A percentile compares a stretch with the other conserved stretches of the same genome.
Conservation (phyloP, 768 basidiomycete genomes). For the Megacollybia marginata region DNA sequence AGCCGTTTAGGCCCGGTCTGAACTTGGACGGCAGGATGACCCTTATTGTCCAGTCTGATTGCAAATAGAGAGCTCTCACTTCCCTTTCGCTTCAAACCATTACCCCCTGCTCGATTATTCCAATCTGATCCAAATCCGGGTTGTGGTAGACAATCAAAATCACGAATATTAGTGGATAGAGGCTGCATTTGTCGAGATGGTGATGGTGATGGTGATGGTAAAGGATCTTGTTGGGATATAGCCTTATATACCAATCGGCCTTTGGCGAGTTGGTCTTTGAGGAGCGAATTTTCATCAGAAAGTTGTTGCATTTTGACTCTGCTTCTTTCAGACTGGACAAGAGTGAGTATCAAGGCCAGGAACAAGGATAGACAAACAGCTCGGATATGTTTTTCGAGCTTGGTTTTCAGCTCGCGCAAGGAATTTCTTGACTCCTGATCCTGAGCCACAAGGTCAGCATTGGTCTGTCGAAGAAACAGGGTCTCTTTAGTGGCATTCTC, state of each 20-base stretch:
- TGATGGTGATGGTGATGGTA: not conserved
- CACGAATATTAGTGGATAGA: not conserved
- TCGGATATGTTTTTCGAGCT: conserved; percentile 21
- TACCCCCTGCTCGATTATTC: conserved; percentile 9
- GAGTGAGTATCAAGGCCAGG: not conserved
- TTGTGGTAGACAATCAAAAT: conserved; percentile 31
- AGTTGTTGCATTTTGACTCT: conserved; percentile 14
- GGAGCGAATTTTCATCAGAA: conserved; percentile 3
- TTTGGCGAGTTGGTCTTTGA: not conserved
- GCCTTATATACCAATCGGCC: not conserved
- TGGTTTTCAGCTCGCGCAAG: conserved; percentile 20
- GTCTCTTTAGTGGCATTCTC: conserved; percentile 20
- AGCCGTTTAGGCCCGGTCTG: conserved; percentile 26
- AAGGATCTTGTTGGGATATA: conserved; percentile 2
- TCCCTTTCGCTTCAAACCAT: conserved; percentile 5
- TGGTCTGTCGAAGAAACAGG: conserved; percentile 9
- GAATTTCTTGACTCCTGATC: conserved; percentile 20
- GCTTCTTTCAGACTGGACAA: conserved; percentile 15
- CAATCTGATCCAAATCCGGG: conserved; percentile 29
- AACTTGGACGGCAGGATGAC: conserved; percentile 25
- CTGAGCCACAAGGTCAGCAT: conserved; percentile 10
- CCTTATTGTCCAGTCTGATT: conserved; percentile 29
- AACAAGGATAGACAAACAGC: conserved; percentile 14
- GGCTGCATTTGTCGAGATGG: not conserved
- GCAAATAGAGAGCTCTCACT: conserved; percentile 17